Conservation (phyloP, 208 protist species). For the Leishmania mexicana region DNA sequence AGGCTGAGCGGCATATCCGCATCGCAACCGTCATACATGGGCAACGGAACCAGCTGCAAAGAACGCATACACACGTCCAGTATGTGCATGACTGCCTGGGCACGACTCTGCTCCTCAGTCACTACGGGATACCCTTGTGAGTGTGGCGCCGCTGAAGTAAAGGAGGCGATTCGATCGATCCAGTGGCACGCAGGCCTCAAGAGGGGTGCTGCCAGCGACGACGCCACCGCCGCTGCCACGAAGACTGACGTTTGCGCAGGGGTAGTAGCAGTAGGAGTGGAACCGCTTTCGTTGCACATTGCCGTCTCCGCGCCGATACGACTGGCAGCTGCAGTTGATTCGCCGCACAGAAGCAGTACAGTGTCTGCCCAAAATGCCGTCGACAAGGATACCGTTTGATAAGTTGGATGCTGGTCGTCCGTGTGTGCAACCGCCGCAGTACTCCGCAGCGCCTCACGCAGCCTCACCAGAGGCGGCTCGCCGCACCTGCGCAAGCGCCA, state of each 20-base stretch:
- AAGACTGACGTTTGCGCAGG: conserved; percentile 14
- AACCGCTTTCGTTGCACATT: not conserved
- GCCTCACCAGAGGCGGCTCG: not conserved
- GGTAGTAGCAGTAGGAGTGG: conserved; percentile 4
- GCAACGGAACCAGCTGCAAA: conserved; percentile 28
- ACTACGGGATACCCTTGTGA: not conserved
- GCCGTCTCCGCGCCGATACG: not conserved
- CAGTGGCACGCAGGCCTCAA: conserved; percentile 15
- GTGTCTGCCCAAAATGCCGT: not conserved
- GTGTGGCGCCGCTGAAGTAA: not conserved
- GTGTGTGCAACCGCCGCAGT: no score
- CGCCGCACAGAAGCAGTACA: conserved; percentile 7
- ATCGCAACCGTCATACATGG: conserved; percentile 25
- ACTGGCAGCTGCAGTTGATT: not conserved
- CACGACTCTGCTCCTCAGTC: not conserved
- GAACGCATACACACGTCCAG: conserved; percentile 18
- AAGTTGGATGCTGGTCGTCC: not conserved
- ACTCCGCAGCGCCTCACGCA: conserved; percentile 14
- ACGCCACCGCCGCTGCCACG: conserved; percentile 6
- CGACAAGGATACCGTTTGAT: not conserved
- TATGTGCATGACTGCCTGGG: conserved; percentile 9
- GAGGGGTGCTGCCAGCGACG: conserved; percentile 5
- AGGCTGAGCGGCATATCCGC: conserved; percentile 9
- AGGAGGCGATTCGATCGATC: conserved; percentile 6
- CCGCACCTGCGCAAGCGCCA: not conserved